Evolutionary conservation across 1,284 basidiomycete genomes (phyloP), one percentile per base, ranked within the genome.

Genomic region (Trichosporon ovoides): DNA sequence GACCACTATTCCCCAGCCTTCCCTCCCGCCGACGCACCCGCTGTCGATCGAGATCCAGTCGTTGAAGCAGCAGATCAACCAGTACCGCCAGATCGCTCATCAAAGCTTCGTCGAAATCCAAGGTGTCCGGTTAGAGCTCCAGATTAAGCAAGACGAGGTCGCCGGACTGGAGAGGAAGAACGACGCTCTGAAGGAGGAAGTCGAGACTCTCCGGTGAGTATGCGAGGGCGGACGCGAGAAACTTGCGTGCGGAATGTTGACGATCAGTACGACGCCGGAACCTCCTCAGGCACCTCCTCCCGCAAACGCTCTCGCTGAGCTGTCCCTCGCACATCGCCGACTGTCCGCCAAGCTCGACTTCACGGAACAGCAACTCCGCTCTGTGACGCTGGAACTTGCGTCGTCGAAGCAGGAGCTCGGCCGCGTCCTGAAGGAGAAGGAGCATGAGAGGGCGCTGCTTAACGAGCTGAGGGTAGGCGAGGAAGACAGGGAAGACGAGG

Each of bases 401-500:
- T 53, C 58, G 10, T 78, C 86, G 14, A 77, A 81, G 58, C 70
- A 80, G 13, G 84, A 88, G 68, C 65, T 89, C 3, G 74, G 73
- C 7, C 76, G 80, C 43, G 77, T 89, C 55, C 83, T 82, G 67
- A 72, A 73, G 19, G 87, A 90, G 76, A 84, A 85, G 31, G 74
- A 75, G 36, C 59, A 60, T 10, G 72, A 74, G 49, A 59, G 67
- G 28, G 64, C 67, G 16, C 51, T 59, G 13, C 65, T 74, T 36
- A 65, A 68, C 35, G 70, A 74, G 53, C 60, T 72, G 40, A 56
- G 68, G 36, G 53, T 70, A 50, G 55, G 66, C 14, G 68, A 72
- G 68, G 87, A 88, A 63, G 89, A 91, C 65, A 83, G 80, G 52
- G 84, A 86, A 49, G 82, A 79, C 67, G 89, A 74, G 60, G 46